A percentile compares a stretch with the other conserved stretches of the same genome.
These are phyloP conservation scores for Bipolaris oryzae DNA, from an alignment of 2,329 filamentous ascomycete species.

Conservation along the genomic window DNA sequence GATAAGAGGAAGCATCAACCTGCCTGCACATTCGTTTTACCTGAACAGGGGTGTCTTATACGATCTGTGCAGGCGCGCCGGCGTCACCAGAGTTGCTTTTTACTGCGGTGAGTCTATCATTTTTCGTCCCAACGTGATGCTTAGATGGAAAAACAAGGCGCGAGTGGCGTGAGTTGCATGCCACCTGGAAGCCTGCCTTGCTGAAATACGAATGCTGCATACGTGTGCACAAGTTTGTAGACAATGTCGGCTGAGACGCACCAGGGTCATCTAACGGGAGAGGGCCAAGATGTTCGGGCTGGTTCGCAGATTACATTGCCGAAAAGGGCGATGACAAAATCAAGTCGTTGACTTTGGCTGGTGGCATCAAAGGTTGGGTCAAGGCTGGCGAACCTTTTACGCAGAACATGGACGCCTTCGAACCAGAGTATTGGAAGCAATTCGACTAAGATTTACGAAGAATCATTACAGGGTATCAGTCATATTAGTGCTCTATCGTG, in stretches of 20 bases:
- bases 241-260: conserved; percentile 20
- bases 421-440: conserved; percentile 51
- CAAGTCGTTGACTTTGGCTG: conserved; percentile 51
- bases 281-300: conserved; percentile 45
- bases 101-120: conserved; percentile 50
- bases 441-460: conserved; percentile 26
- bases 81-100: conserved; percentile 55
- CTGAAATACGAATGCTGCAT: not conserved
- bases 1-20: conserved; percentile 54
- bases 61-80: conserved; percentile 52
- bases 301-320: conserved; percentile 46
- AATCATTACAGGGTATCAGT: not conserved
- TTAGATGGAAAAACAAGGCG: not conserved
- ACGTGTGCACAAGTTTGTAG: not conserved
- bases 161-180: conserved; percentile 28
- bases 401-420: conserved; percentile 50
- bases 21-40: conserved; percentile 57
- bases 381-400: conserved; percentile 49
- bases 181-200: conserved; percentile 7
- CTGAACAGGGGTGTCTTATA: conserved; percentile 54
- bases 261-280: conserved; percentile 43
- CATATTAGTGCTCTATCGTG: not conserved
- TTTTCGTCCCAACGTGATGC: not conserved
- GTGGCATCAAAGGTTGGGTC: conserved; percentile 55
- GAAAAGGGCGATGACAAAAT: conserved; percentile 48